phyloP scores from a whole-genome alignment of 345 rosid genomes.

The Rubroshorea leprosula region DNA sequence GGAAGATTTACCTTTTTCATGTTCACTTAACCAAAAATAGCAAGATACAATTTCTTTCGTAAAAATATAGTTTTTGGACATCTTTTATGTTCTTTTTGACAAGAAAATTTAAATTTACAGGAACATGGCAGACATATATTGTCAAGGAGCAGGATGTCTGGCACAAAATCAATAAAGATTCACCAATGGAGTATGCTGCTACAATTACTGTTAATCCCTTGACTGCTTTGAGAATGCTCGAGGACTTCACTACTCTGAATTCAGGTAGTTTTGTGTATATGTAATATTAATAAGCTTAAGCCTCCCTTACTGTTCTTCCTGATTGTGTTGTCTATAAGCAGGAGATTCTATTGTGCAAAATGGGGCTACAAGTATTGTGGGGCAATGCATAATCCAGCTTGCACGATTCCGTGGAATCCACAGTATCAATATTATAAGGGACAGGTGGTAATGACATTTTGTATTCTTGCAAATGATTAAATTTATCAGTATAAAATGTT shows the following conservation, averaged over 20 bases:
- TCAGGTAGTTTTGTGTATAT: conserved; percentile 36
- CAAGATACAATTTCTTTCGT: neutral
- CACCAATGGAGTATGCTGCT: conserved; percentile 82
- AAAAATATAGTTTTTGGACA: neutral
- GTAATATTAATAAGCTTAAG: neutral
- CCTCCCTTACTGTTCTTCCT: conserved; percentile 15
- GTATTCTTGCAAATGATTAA: conserved; percentile 1
- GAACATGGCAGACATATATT: conserved; percentile 80
- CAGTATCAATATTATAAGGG: conserved; percentile 73
- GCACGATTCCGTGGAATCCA: conserved; percentile 60
- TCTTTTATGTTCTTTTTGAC: neutral
- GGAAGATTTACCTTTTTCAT: neutral
- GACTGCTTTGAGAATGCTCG: conserved; percentile 84
- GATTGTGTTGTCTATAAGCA: conserved; percentile 23
- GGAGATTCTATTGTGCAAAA: conserved; percentile 87
- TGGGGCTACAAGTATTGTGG: conserved; percentile 86
- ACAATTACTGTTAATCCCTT: conserved; percentile 86
- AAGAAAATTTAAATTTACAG: conserved; percentile 16
- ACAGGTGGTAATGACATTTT: conserved; percentile 41
- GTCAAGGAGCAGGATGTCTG: conserved; percentile 70
- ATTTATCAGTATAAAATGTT: neutral
- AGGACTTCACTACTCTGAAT: conserved; percentile 54
- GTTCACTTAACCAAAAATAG: neutral
- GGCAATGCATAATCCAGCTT: conserved; percentile 85
- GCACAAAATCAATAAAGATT: conserved; percentile 70